phyloP scores from a whole-genome alignment of 1,284 basidiomycete species.

The Cutaneotrichosporon cutaneum region DNA sequence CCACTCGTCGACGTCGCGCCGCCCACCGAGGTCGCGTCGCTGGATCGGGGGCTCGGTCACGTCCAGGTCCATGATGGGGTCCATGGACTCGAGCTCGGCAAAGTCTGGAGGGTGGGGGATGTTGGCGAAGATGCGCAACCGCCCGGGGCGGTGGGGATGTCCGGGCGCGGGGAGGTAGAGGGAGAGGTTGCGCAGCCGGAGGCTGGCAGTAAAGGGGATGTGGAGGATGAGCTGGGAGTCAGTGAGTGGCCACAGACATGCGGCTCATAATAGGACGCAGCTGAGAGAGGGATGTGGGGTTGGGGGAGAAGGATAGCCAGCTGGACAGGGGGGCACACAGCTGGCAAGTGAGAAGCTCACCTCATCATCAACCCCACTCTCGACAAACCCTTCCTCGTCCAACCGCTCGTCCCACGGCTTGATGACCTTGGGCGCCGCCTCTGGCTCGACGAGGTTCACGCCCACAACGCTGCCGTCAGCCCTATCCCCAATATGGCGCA shows the following conservation, averaged over 20 bases:
- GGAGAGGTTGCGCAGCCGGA: constrained; percentile 48
- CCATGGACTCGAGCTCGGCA: constrained; percentile 45
- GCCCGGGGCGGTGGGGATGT: constrained; percentile 45
- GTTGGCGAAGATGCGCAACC: constrained; percentile 48
- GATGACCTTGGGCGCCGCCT: constrained; percentile 47
- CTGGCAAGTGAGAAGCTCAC: constrained; percentile 30
- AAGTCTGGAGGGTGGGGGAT: constrained; percentile 48
- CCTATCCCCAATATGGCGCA: constrained; percentile 16
- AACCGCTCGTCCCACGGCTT: constrained; percentile 53
- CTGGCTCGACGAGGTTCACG: constrained; percentile 43
- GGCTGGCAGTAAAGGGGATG: constrained; percentile 49
- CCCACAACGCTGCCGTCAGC: constrained; percentile 46
- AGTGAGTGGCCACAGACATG: constrained; percentile 6
- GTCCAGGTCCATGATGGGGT: constrained; percentile 50
- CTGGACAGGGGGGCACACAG: too few species aligned
- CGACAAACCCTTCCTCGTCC: constrained; percentile 44
- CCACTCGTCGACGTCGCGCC: constrained; percentile 52
- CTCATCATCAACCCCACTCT: constrained; percentile 53
- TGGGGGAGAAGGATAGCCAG: too few species aligned
- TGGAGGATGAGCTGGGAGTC: constrained; percentile 47
- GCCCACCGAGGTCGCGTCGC: constrained; percentile 37
- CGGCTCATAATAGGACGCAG: too few species aligned
- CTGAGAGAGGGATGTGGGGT: too few species aligned
- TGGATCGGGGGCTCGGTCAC: constrained; percentile 35
- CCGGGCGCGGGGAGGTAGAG: constrained; percentile 46